Evolutionary conservation across 1,139 yeast species (phyloP), one percentile per base, ranked within the genome.

Genomic region (Zygoascus sp.): DNA sequence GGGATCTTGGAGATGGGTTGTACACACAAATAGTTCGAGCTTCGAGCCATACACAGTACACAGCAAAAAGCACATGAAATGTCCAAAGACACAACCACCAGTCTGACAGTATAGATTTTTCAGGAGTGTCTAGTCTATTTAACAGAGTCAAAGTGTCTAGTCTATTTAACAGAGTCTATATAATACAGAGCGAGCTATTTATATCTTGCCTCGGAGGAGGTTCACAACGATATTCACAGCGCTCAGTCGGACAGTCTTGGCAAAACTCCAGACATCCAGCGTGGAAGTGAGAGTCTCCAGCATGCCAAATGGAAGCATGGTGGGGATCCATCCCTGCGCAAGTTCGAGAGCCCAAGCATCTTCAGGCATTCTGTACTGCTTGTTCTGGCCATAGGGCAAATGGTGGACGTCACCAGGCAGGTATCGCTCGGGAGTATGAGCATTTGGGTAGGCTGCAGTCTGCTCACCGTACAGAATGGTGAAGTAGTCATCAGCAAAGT

Each of bases 301-400:
- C 66, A 92, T 80, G 0, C 98, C 98, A 64, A 92, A 94, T 17
- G 97, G 97, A 54, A 94, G 75, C 98, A 92, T 92, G 45, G 94
- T 83, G 30, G 98, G 98, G 57, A 92, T 87, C 95, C 96, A 92
- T 49, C 98, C 98, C 71, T 92, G 98, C 6, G 98, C 98, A 61
- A 92, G 76, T 65, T 92, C 98, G 58, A 92, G 72, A 5, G 98
- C 97, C 68, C 81, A 90, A 0, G 87, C 74, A 46, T 51, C 59
- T 36, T 77, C 66, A 1, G 87, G 83, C 95, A 92, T 87, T 30
- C 80, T 59, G 65, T 94, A 92, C 67, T 94, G 98, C 68, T 85
- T 88, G 56, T 79, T 78, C 40, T 67, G 57, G 30, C 97, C 96
- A 63, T 79, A 83, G 30, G 59, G 65, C 62, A 92, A 73, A 63